Evolutionary conservation across 176 grass and related monocot species (phyloP).

Genomic region (Cenchrus americanus): DNA sequence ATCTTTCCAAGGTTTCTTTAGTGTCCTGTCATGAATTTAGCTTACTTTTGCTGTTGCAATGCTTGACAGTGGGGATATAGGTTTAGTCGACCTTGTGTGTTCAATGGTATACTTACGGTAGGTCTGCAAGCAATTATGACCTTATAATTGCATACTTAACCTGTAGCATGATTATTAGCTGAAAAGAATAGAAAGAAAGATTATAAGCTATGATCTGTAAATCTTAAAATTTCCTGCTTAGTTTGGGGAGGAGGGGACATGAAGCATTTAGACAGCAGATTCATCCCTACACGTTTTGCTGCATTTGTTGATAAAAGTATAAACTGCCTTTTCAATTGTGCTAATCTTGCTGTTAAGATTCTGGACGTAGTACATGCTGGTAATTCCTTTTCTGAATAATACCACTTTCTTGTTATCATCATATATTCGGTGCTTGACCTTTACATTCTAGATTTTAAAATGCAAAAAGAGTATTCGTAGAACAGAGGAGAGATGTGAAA

Average conservation of each 20-base stretch:
- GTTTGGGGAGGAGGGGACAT: neutral
- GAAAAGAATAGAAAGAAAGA: constrained; percentile 4
- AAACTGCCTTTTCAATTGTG: constrained; percentile 6
- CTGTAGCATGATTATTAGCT: neutral
- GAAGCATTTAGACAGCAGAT: constrained; percentile 6
- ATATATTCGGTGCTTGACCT: constrained; percentile 17
- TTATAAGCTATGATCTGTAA: neutral
- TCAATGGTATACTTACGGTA: neutral
- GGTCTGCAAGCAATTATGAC: neutral
- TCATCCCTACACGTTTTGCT: constrained; percentile 1
- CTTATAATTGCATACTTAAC: neutral
- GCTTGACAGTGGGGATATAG: constrained; percentile 1
- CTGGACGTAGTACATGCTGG: neutral
- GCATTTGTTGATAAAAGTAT: neutral
- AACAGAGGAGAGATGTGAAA: constrained; percentile 13
- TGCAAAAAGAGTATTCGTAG: neutral
- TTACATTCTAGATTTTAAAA: constrained; percentile 4
- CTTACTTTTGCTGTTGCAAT: constrained; percentile 13
- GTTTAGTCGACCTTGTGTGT: neutral
- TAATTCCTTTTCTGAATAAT: neutral
- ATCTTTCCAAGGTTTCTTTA: neutral
- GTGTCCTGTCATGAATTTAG: constrained; percentile 20
- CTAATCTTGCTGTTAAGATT: neutral
- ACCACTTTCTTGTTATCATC: neutral
- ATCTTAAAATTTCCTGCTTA: constrained; percentile 1